Evolutionary conservation across 371 early-diverging fungal genomes (phyloP).

Genomic region (Mortierella sp.): DNA sequence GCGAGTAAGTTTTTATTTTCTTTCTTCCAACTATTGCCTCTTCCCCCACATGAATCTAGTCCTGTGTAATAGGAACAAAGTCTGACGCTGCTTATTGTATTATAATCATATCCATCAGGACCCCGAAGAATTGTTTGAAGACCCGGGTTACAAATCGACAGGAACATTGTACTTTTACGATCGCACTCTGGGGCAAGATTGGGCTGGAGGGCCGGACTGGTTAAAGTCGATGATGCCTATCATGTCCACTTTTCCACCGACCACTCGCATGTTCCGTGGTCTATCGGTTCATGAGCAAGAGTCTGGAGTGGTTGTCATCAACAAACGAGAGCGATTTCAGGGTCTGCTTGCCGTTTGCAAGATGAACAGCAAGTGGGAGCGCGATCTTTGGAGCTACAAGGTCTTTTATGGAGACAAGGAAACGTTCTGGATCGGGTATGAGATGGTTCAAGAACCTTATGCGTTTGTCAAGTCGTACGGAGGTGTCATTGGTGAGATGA

Average conservation of each 20-base stretch:
- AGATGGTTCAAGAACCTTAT: conserved; percentile 69
- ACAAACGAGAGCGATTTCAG: conserved; percentile 61
- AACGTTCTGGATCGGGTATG: conserved; percentile 71
- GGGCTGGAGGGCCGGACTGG: conserved; percentile 57
- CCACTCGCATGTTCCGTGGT: conserved; percentile 61
- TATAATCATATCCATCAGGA: conserved; percentile 20
- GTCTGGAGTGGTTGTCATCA: conserved; percentile 71
- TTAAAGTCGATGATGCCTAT: conserved; percentile 62
- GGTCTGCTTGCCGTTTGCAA: conserved; percentile 69
- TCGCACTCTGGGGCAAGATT: conserved; percentile 60
- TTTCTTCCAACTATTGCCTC: neutral
- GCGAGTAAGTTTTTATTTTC: conserved; percentile 21
- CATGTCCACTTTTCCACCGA: conserved; percentile 56
- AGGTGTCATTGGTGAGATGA: conserved; percentile 65
- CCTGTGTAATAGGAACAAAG: neutral
- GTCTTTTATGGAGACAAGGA: conserved; percentile 69
- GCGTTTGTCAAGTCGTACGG: conserved; percentile 64
- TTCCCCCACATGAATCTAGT: neutral
- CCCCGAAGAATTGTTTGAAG: conserved; percentile 68
- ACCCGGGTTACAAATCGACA: conserved; percentile 62
- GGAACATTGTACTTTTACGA: conserved; percentile 76
- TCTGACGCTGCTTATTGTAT: neutral
- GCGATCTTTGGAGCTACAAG: conserved; percentile 59
- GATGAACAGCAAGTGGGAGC: conserved; percentile 40
- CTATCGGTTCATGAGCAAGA: conserved; percentile 69